A percentile compares a stretch with the other conserved stretches of the same genome.
Evolutionary conservation across 1,284 basidiomycete genomes (phyloP).

Genomic region (Cutaneotrichosporon cutaneum): DNA sequence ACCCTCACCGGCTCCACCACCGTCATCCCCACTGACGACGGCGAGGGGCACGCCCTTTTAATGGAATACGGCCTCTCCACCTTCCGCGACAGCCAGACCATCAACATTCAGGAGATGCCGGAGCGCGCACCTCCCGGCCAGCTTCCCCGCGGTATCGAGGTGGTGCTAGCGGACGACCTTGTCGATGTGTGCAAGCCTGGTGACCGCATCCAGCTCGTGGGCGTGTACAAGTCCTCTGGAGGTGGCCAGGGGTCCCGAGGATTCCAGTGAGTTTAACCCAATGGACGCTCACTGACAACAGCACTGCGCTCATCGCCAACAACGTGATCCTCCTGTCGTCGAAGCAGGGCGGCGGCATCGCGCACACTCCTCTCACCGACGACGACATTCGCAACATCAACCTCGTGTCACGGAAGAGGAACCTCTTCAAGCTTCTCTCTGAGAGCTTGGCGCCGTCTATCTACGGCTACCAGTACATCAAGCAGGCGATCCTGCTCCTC

Average conservation of each 20-base stretch:
- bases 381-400: slow-evolving; percentile 96
- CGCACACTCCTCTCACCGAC: slow-evolving; percentile 88
- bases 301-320: slow-evolving; percentile 91
- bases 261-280: slow-evolving; percentile 69
- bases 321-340: slow-evolving; percentile 95
- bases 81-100: slow-evolving; percentile 95
- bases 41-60: slow-evolving; percentile 79
- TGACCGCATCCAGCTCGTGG: slow-evolving; percentile 94
- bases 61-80: slow-evolving; percentile 92
- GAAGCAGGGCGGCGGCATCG: slow-evolving; percentile 93
- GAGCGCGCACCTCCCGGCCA: slow-evolving; percentile 97
- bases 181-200: slow-evolving; percentile 98
- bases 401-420: slow-evolving; percentile 77
- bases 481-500: slow-evolving; percentile 86
- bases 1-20: slow-evolving; percentile 64
- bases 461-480: slow-evolving; percentile 94
- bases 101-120: slow-evolving; percentile 99
- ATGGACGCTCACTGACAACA: slow-evolving; percentile 55
- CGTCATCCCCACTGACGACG: slow-evolving; percentile 89
- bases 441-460: slow-evolving; percentile 97
- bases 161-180: slow-evolving; percentile 93
- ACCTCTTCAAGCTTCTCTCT: slow-evolving; percentile 85
- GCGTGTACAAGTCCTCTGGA: slow-evolving; percentile 89
- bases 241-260: slow-evolving; percentile 76
- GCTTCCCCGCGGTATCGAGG: slow-evolving; percentile 90